phyloP scores from a whole-genome alignment of 75 land plant genomes.

The Picea glauca region DNA sequence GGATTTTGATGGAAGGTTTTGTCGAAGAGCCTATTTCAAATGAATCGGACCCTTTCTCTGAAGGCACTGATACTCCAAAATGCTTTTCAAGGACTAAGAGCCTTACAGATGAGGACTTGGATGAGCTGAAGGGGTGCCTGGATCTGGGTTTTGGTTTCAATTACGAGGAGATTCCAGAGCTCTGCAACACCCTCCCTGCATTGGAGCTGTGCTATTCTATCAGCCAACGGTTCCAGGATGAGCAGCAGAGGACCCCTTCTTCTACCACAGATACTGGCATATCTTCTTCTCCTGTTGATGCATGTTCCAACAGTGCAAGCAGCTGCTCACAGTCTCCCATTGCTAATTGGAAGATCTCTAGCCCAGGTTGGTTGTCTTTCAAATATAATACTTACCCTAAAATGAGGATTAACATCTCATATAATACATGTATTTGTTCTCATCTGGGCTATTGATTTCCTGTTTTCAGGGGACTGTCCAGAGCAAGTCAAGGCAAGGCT shows the following conservation, averaged over 20 bases:
- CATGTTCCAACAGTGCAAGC: conserved; percentile 11
- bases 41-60: neutral
- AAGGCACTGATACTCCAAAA: neutral
- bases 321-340: conserved; percentile 30
- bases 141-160: conserved; percentile 74
- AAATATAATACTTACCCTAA: too few species aligned
- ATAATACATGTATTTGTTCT: too few species aligned
- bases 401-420: too few species aligned
- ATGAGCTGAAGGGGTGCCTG: conserved; percentile 68
- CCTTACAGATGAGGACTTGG: conserved; percentile 68
- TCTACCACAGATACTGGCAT: conserved; percentile 9
- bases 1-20: conserved; percentile 5
- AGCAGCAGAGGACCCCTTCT: conserved; percentile 45
- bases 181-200: conserved; percentile 67
- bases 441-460: too few species aligned
- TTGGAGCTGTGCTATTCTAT: conserved; percentile 66
- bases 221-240: conserved; percentile 44
- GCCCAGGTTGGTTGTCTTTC: conserved; percentile 49
- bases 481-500: conserved; percentile 71
- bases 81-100: conserved; percentile 36
- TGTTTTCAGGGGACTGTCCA: conserved; percentile 63
- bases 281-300: neutral
- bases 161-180: conserved; percentile 63
- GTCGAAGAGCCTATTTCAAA: neutral
- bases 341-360: conserved; percentile 68